phyloP scores from a whole-genome alignment of 1,284 basidiomycete genomes.

The Xanthoconium separans region DNA sequence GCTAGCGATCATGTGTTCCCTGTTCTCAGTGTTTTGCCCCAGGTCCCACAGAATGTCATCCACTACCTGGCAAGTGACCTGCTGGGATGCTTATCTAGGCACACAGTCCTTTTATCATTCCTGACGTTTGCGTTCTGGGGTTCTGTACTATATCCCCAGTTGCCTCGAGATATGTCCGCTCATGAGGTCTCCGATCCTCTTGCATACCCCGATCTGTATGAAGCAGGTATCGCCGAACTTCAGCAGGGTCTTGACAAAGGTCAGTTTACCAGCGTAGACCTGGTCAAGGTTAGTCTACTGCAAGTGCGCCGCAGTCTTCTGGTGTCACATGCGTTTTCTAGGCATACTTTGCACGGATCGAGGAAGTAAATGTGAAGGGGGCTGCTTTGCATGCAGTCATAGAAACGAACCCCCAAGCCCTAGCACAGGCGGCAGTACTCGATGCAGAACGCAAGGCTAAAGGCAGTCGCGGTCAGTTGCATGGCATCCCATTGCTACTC shows the following conservation, averaged over 20 bases:
- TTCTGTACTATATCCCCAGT: slow-evolving; percentile 2
- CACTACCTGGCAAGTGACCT: background rate
- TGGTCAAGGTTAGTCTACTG: slow-evolving; percentile 27
- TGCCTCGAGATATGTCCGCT: slow-evolving; percentile 14
- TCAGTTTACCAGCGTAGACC: slow-evolving; percentile 31
- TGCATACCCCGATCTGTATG: slow-evolving; percentile 28
- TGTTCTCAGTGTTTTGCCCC: background rate
- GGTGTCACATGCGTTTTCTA: slow-evolving; percentile 18
- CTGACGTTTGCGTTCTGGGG: slow-evolving; percentile 5
- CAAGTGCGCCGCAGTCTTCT: background rate
- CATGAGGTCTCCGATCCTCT: background rate
- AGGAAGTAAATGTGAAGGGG: slow-evolving; percentile 66
- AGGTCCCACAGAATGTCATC: background rate
- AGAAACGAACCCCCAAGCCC: slow-evolving; percentile 59
- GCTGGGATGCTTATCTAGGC: background rate
- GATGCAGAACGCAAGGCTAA: slow-evolving; percentile 51
- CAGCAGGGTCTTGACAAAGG: slow-evolving; percentile 29
- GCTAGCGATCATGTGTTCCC: background rate
- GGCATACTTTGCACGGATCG: slow-evolving; percentile 70
- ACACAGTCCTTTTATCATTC: background rate
- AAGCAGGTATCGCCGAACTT: slow-evolving; percentile 31
- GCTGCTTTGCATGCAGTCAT: slow-evolving; percentile 61
- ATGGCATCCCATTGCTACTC: slow-evolving; percentile 70
- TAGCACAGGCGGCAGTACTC: slow-evolving; percentile 51
- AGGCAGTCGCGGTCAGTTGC: slow-evolving; percentile 53